These are phyloP conservation scores for Zasmidium citrigriseum DNA, from an alignment of 2,329 filamentous ascomycete species.

Conservation along the genomic window DNA sequence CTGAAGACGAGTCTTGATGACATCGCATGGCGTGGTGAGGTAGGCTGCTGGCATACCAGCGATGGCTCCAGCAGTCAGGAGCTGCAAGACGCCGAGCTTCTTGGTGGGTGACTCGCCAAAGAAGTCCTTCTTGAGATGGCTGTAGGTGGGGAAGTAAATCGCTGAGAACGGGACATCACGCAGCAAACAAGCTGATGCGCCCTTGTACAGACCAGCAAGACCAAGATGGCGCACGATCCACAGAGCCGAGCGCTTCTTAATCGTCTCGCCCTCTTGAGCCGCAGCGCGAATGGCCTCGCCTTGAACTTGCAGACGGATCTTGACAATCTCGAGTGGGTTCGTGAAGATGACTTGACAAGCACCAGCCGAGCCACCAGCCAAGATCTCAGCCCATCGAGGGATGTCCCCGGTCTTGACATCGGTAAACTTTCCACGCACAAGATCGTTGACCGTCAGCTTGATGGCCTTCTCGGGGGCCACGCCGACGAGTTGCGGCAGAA, in stretches of 20 bases:
- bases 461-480: slow-evolving; percentile 99
- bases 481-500: slow-evolving; percentile 91
- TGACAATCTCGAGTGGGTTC: slow-evolving; percentile 98
- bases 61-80: slow-evolving; percentile 92
- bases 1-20: slow-evolving; percentile 98
- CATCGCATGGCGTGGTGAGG: slow-evolving; percentile 94
- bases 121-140: slow-evolving; percentile 87
- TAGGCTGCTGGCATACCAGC: slow-evolving; percentile 64
- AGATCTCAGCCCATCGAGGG: slow-evolving; percentile 67
- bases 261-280: slow-evolving; percentile 73
- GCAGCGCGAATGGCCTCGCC: slow-evolving; percentile 81
- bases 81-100: slow-evolving; percentile 85
- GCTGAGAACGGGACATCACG: slow-evolving; percentile 97
- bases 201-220: slow-evolving; percentile 94
- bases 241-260: slow-evolving; percentile 87
- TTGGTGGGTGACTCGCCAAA: slow-evolving; percentile 88
- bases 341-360: slow-evolving; percentile 97
- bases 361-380: slow-evolving; percentile 88
- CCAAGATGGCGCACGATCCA: slow-evolving; percentile 97
- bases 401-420: slow-evolving; percentile 75
- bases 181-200: slow-evolving; percentile 87
- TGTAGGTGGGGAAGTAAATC: slow-evolving; percentile 98
- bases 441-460: slow-evolving; percentile 96
- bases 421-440: slow-evolving; percentile 76
- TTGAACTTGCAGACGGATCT: slow-evolving; percentile 96